Evolutionary conservation across 345 rosid genomes (phyloP), one percentile per base, ranked within the genome.

Genomic region (Populus pruinosa): DNA sequence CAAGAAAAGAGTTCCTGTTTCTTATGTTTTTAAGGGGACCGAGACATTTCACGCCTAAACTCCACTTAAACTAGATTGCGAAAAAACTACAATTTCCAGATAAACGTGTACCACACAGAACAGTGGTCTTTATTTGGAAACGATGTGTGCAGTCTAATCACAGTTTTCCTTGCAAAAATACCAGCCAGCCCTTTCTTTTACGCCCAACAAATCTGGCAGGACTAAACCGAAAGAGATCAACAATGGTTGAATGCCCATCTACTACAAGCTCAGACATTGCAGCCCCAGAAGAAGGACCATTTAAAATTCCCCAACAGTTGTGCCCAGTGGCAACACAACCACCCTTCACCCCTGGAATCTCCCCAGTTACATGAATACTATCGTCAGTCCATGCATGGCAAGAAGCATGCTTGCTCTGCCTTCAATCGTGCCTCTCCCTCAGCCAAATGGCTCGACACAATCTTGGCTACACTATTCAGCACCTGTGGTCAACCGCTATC

Each of bases 221-320:
- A 83, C 93, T 89, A 84, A 93, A 94, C 81, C 73, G 83, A 74
- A 80, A 38, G 72, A 94, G 86, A 77, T 95, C 95, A 75, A 95
- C 90, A 70, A 85, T 79, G 73, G 70, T 82, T 43, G 97, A 88
- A 49, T 72, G 67, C 7, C 93, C 97, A 29, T 91, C 93, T 21
- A 91, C 76, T 64, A 92, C 87, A 71, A 93, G 91, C 85, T 92
- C 92, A 23, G 98, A 88, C 75, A 93, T n/a, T 12, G 99, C 91
- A 82, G 91, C 91, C 6, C 98, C 96, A 2, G 98, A 93, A 5
- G 93, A 93, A 0, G 96, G 97, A 79, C 90, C 97, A 73, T 95
- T 95, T 4, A 95, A 88, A 76, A 95, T 92, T 0, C 98, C 98
- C 98, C 98, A 92, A 74, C 97, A 95, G 77, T 83, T 87, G 76